phyloP scores from a whole-genome alignment of 192 early-diverging fungal genomes.

The Coemansia sp. region DNA sequence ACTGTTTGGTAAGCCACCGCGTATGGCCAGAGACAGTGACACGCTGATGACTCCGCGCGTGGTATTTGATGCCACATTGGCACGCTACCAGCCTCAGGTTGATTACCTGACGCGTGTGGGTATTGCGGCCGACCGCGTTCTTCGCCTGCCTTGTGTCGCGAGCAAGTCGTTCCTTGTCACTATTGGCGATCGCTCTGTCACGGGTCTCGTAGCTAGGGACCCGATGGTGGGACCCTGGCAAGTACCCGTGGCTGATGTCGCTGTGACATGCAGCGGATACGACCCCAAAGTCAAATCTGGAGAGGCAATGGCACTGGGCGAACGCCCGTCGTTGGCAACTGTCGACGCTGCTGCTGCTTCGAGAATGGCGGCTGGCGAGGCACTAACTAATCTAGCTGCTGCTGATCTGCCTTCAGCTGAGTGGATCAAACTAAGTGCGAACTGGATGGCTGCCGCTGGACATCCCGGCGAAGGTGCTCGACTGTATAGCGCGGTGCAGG shows the following conservation, averaged over 20 bases:
- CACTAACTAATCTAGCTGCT: constrained; percentile 89
- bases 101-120: constrained; percentile 46
- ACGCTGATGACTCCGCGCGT: constrained; percentile 59
- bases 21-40: constrained; percentile 81
- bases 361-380: constrained; percentile 97
- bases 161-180: constrained; percentile 97
- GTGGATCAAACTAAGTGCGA: constrained; percentile 87
- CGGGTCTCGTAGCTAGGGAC: constrained; percentile 93
- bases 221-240: constrained; percentile 99
- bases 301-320: constrained; percentile 99
- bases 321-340: constrained; percentile 87
- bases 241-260: constrained; percentile 96
- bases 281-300: constrained; percentile 69
- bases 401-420: constrained; percentile 77
- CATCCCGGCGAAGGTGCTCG: constrained; percentile 91
- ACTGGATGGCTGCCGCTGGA: constrained; percentile 98
- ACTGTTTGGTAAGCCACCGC: constrained; percentile 96
- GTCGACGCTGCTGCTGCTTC: constrained; percentile 87
- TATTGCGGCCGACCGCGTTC: constrained; percentile 75
- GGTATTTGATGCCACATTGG: constrained; percentile 64
- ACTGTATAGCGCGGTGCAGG: constrained; percentile 91
- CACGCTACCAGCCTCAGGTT: constrained; percentile 62
- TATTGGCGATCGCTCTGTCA: constrained; percentile 96
- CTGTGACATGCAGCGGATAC: constrained; percentile 79
- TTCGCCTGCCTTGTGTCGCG: constrained; percentile 87